Evolutionary conservation across 1,139 yeast genomes (phyloP), one percentile per base, ranked within the genome.

Genomic region (Lodderomyces oxycetoniae): DNA sequence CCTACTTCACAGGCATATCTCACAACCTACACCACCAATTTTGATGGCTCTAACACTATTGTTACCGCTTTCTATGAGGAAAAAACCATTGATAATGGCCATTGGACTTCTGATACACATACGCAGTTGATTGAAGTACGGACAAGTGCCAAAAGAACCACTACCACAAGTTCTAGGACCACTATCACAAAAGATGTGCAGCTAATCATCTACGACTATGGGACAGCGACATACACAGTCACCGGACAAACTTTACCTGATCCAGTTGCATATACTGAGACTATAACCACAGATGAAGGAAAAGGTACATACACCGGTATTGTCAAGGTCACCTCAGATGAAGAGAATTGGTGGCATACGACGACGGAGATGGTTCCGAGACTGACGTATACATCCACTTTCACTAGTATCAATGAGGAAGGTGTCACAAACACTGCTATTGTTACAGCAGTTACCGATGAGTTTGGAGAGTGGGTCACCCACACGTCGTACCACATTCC

Each of bases 401-500:
- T 9, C 8, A 26, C 28, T n/a, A 20, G 22, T 20, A 26, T 26
- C n/a, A 15, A 26, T 15, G 17, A 15, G 6, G 28, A 26, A 10
- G n/a, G n/a, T 15, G 28, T 11, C 10, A 11, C 10, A 13, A 16
- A 13, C 14, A 26, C 28, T 13, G 15, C n/a, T 15, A 26, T 26
- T 26, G 16, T 26, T 10, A 11, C 10, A 11, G 28, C 28, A 15
- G n/a, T 14, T 10, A n/a, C 14, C n/a, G 13, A 26, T 15, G 17
- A 26, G n/a, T 13, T 11, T 4, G 28, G 28, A 13, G 16, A 13
- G 14, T 26, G 28, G 28, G 14, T 26, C 15, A 26, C 28, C n/a
- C n/a, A 11, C n/a, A 26, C 28, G n/a, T 26, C 28, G n/a, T 11
- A n/a, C 4, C 28, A 26, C 14, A 26, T 16, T 15, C 28, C 28